Percentiles rank a stretch among this genome's conserved stretches.
phyloP scores from a whole-genome alignment of 2,329 filamentous ascomycete genomes.

The Sporothrix inflata region DNA sequence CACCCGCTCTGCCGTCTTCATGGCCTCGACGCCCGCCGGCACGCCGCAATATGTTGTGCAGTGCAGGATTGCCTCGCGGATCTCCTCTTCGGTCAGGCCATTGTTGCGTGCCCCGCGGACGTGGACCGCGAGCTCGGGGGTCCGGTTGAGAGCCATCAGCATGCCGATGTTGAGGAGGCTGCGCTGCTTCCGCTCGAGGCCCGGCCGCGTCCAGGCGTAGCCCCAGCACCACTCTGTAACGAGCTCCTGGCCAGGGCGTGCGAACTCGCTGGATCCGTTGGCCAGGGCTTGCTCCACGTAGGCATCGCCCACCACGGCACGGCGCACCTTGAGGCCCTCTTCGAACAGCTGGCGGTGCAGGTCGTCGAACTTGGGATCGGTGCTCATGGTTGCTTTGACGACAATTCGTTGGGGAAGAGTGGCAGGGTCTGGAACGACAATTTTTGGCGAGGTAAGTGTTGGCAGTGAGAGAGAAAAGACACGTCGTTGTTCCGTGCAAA shows the following conservation, averaged over 20 bases:
- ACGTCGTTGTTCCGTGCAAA: too few relatives aligned
- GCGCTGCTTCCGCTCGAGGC: slow-evolving; percentile 63
- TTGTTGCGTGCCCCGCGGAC: slow-evolving; percentile 66
- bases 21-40: slow-evolving; percentile 49
- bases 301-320: slow-evolving; percentile 61
- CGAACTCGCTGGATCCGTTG: slow-evolving; percentile 62
- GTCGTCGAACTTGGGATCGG: slow-evolving; percentile 38
- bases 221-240: slow-evolving; percentile 69
- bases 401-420: too few relatives aligned
- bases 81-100: slow-evolving; percentile 63
- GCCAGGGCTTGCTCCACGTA: slow-evolving; percentile 62
- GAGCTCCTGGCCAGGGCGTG: slow-evolving; percentile 62
- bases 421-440: too few relatives aligned
- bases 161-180: slow-evolving; percentile 67
- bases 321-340: slow-evolving; percentile 62
- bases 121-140: slow-evolving; percentile 63
- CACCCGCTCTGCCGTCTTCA: slow-evolving; percentile 41
- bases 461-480: too few relatives aligned
- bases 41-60: slow-evolving; percentile 50
- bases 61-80: slow-evolving; percentile 60
- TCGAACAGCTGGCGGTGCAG: slow-evolving; percentile 61
- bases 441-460: too few relatives aligned
- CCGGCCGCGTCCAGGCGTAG: slow-evolving; percentile 64
- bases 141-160: slow-evolving; percentile 60
- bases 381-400: slow-evolving; percentile 34